Percentiles rank a stretch among this genome's conserved stretches.
These are phyloP conservation scores for Tympanopsis confertula DNA, from an alignment of 2,329 filamentous ascomycete genomes.

Conservation along the genomic window DNA sequence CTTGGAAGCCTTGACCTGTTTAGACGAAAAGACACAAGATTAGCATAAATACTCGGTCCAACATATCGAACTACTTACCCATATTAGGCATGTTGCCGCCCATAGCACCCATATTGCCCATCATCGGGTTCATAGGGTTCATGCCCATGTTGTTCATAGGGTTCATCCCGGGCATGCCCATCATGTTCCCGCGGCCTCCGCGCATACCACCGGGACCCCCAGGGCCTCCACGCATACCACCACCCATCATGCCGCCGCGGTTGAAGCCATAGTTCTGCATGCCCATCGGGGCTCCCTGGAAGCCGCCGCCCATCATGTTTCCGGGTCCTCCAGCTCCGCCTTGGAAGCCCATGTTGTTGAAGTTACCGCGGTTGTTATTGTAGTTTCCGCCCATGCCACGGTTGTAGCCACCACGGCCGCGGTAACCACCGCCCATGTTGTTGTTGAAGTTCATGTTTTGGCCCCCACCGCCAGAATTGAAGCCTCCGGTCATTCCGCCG, in stretches of 20 bases:
- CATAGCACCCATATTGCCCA: slow-evolving; percentile 44
- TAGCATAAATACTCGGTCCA: slow-evolving; percentile 6
- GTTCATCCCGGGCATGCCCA: slow-evolving; percentile 18
- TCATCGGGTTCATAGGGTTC: slow-evolving; percentile 40
- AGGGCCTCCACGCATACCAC: slow-evolving; percentile 34
- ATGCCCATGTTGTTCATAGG: slow-evolving; percentile 17
- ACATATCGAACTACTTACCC: slow-evolving; percentile 34
- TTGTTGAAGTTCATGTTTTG: slow-evolving; percentile 18
- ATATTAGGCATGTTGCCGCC: slow-evolving; percentile 39
- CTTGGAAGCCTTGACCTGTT: slow-evolving; percentile 44
- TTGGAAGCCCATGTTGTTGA: slow-evolving; percentile 34
- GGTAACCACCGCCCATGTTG: slow-evolving; percentile 23
- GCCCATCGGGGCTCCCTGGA: slow-evolving; percentile 16
- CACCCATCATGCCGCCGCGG: slow-evolving; percentile 40
- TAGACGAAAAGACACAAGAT: slow-evolving; percentile 5
- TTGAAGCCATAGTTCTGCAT: slow-evolving; percentile 34
- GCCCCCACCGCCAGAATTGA: slow-evolving; percentile 29
- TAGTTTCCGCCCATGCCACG: slow-evolving; percentile 41
- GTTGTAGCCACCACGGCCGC: slow-evolving; percentile 24
- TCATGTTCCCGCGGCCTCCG: slow-evolving; percentile 35
- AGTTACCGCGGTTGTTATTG: slow-evolving; percentile 21
- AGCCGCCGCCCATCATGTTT: slow-evolving; percentile 29
- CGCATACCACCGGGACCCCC: slow-evolving; percentile 37
- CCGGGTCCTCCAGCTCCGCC: slow-evolving; percentile 34
- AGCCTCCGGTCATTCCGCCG: slow-evolving; percentile 33